Conservation (phyloP, 1,139 yeast genomes). For the Casaregolazyma lundiana region DNA sequence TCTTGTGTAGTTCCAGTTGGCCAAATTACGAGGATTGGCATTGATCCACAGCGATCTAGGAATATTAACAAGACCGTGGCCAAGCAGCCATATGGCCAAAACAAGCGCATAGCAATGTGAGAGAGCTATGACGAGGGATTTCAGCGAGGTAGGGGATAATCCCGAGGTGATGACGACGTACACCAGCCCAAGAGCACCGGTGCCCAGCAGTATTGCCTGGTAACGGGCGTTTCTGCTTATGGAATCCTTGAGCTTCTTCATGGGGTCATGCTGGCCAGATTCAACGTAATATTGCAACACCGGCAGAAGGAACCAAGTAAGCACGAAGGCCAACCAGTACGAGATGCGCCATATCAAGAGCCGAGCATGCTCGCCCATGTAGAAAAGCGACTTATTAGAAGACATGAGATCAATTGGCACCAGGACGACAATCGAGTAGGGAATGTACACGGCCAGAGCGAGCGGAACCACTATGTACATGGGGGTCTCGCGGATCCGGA, state of each 20-base stretch:
- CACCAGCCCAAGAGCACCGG: constrained; percentile 51
- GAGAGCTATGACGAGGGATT: constrained; percentile 65
- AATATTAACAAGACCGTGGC: constrained; percentile 68
- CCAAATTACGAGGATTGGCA: constrained; percentile 39
- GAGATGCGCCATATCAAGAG: constrained; percentile 63
- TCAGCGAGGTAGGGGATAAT: constrained; percentile 50
- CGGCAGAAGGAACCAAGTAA: constrained; percentile 72
- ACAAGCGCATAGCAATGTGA: constrained; percentile 77
- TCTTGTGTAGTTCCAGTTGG: constrained; percentile 47
- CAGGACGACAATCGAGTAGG: constrained; percentile 51
- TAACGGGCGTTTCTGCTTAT: constrained; percentile 53
- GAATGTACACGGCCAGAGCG: constrained; percentile 47
- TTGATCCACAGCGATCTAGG: constrained; percentile 58
- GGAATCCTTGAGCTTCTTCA: constrained; percentile 51
- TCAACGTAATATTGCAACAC: constrained; percentile 66
- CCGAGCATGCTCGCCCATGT: constrained; percentile 44
- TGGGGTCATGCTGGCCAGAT: constrained; percentile 57
- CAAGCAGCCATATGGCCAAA: constrained; percentile 78
- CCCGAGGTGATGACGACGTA: constrained; percentile 63
- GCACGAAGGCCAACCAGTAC: constrained; percentile 73
- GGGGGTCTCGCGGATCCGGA: constrained; percentile 38
- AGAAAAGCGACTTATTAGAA: constrained; percentile 34
- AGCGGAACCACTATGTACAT: constrained; percentile 39
- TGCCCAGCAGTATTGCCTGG: constrained; percentile 53
- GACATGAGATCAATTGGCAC: constrained; percentile 53